phyloP scores from a whole-genome alignment of 495 filamentous ascomycete genomes.

The Xylaria nigripes region DNA sequence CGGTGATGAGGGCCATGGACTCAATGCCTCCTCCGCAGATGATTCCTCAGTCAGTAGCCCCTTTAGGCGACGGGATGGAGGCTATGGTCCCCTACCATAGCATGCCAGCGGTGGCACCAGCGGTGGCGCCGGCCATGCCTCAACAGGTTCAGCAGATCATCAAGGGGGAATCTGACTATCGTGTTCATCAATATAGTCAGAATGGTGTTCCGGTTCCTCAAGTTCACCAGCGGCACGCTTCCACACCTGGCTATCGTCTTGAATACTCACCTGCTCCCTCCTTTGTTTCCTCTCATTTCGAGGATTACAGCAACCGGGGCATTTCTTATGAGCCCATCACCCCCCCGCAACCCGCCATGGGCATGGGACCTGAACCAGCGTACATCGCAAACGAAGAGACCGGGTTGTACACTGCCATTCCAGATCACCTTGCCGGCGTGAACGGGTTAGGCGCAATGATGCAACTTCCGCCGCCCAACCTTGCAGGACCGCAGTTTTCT shows the following conservation, averaged over 20 bases:
- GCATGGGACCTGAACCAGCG: constrained; percentile 74
- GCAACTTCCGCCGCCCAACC: constrained; percentile 80
- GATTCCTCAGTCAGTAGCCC: constrained; percentile 73
- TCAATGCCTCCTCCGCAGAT: constrained; percentile 63
- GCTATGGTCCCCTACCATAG: constrained; percentile 64
- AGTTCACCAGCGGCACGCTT: constrained; percentile 82
- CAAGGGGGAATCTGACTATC: constrained; percentile 75
- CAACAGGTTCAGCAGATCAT: constrained; percentile 61
- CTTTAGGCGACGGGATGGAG: constrained; percentile 72
- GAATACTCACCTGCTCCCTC: constrained; percentile 98
- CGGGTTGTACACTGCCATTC: constrained; percentile 87
- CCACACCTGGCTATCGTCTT: constrained; percentile 87
- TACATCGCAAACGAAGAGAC: constrained; percentile 98
- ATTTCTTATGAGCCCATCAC: constrained; percentile 95
- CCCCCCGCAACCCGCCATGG: constrained; percentile 79
- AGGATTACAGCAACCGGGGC: constrained; percentile 94
- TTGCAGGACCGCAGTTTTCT: constrained; percentile 67
- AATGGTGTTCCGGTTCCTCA: constrained; percentile 78
- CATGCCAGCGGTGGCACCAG: constrained; percentile 48
- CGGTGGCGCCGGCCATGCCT: constrained; percentile 51
- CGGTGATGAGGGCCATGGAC: constrained; percentile 81
- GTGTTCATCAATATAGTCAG: constrained; percentile 74
- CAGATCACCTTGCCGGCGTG: constrained; percentile 56
- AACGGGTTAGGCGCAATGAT: constrained; percentile 73
- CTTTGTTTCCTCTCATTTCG: constrained; percentile 92